phyloP scores from a whole-genome alignment of 495 filamentous ascomycete genomes.

The Hyaloscypha hepaticicola region DNA sequence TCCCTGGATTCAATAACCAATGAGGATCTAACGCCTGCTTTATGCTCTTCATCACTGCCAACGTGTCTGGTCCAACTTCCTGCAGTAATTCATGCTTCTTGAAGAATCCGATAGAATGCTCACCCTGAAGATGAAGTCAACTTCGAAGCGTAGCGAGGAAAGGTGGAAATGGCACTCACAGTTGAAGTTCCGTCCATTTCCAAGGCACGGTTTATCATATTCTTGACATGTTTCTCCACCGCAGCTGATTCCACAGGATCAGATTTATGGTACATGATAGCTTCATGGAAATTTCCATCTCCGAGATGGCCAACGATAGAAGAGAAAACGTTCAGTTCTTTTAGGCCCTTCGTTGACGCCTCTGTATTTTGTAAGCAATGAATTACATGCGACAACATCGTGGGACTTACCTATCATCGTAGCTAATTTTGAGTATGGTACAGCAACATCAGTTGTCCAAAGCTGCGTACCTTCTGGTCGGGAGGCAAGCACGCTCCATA shows the following conservation, averaged over 20 bases:
- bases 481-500: constrained; percentile 72
- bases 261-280: constrained; percentile 76
- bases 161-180: constrained; percentile 35
- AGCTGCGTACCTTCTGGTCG: constrained; percentile 57
- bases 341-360: constrained; percentile 80
- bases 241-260: constrained; percentile 63
- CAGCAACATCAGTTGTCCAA: constrained; percentile 81
- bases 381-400: neutral
- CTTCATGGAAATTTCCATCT: constrained; percentile 89
- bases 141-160: neutral
- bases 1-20: constrained; percentile 89
- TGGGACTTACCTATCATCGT: constrained; percentile 65
- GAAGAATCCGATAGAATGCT: constrained; percentile 83
- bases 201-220: constrained; percentile 81
- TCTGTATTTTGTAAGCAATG: constrained; percentile 43
- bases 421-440: constrained; percentile 79
- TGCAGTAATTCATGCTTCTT: constrained; percentile 73
- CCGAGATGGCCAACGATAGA: constrained; percentile 78
- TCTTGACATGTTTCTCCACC: constrained; percentile 73
- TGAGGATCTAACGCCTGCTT: constrained; percentile 78
- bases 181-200: constrained; percentile 94
- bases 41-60: constrained; percentile 81
- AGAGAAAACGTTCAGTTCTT: constrained; percentile 76
- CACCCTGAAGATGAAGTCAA: constrained; percentile 48
- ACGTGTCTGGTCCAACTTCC: constrained; percentile 76